A percentile compares a stretch with the other conserved stretches of the same genome.
phyloP scores from a whole-genome alignment of 805 yeast genomes.

The Ogataea minuta region DNA sequence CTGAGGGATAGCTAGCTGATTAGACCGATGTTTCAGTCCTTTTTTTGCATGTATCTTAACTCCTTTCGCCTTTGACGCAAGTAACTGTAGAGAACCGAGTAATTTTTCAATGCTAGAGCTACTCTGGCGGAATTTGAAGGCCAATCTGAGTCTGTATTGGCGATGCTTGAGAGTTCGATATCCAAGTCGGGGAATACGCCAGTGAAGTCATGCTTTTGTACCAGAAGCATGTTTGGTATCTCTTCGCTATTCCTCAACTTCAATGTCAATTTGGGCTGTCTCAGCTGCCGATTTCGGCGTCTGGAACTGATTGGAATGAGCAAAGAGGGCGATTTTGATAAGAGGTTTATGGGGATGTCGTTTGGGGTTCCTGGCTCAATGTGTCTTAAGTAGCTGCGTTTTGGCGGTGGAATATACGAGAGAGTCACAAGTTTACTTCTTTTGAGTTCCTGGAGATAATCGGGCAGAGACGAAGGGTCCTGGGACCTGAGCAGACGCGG shows the following conservation, averaged over 20 bases:
- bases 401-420: slow-evolving; percentile 22
- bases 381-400: slow-evolving; percentile 2
- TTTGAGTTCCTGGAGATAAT: slow-evolving; percentile 22
- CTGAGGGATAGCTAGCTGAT: slow-evolving; percentile 10
- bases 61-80: slow-evolving; percentile 15
- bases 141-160: slow-evolving; percentile 12
- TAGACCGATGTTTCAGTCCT: not conserved
- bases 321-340: slow-evolving; percentile 13
- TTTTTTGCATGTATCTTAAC: slow-evolving; percentile 2
- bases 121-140: slow-evolving; percentile 8
- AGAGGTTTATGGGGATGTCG: slow-evolving; percentile 13
- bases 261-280: slow-evolving; percentile 5
- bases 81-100: slow-evolving; percentile 12
- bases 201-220: slow-evolving; percentile 2
- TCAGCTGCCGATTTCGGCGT: slow-evolving; percentile 6
- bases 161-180: slow-evolving; percentile 4
- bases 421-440: slow-evolving; percentile 25
- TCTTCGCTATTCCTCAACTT: not conserved
- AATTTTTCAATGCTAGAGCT: slow-evolving; percentile 15
- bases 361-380: slow-evolving; percentile 4
- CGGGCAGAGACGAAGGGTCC: slow-evolving; percentile 21
- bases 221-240: not conserved
- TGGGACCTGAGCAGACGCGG: slow-evolving; percentile 22
- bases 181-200: slow-evolving; percentile 5
- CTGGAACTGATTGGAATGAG: slow-evolving; percentile 15